Base-by-base conservation (phyloP, 2,329 filamentous ascomycete genomes). In the Rhynchosporium graminicola region DNA sequence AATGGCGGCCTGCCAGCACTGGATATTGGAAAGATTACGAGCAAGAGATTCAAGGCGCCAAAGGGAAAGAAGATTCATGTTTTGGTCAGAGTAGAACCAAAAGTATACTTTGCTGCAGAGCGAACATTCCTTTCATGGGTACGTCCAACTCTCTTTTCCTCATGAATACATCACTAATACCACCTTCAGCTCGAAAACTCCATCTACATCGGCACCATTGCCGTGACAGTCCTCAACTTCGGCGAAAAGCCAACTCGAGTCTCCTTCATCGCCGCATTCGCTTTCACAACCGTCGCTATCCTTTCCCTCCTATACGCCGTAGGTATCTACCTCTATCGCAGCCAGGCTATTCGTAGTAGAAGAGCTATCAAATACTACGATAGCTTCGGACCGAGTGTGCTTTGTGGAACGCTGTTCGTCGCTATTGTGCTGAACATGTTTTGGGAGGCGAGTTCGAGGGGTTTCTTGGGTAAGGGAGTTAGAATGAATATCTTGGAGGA, bases 41-140 rank as follows among this genome's bases (percentile, higher is more conserved):
- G 76, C 36, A 84, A 81, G 75, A 81, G 78, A 69, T 86, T 92
- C 79, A 88, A 86, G 74, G 90, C 90, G 8, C 90, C 90, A 12
- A 87, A 86, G 75, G 90, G 90, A 59, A 94, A 93, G 85, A 91
- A 91, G 76, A 98, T 99, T 63, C 94, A 98, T 72, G 95, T 99
- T 29, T 94, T 94, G 13, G 89, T 98, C 60, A 87, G 95, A 55
- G 93, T 99, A 40, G 95, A 99, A 77, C 95, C 95, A 40, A 99
- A 99, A 78, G 95, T 99, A 57, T 97, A 92, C 76, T 97, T 99
- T 74, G 95, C 95, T 28, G 93, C 92, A 0, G 95, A 99, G 77
- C 86, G 95, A 67, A 99, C 95, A 0, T 99, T 97, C 78, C 83
- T 99, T 62, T 91, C 92, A 66, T 99, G 95, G 92, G 87, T 90